phyloP scores from a whole-genome alignment of 2,329 filamentous ascomycete species.

The Penicillium sp. region DNA sequence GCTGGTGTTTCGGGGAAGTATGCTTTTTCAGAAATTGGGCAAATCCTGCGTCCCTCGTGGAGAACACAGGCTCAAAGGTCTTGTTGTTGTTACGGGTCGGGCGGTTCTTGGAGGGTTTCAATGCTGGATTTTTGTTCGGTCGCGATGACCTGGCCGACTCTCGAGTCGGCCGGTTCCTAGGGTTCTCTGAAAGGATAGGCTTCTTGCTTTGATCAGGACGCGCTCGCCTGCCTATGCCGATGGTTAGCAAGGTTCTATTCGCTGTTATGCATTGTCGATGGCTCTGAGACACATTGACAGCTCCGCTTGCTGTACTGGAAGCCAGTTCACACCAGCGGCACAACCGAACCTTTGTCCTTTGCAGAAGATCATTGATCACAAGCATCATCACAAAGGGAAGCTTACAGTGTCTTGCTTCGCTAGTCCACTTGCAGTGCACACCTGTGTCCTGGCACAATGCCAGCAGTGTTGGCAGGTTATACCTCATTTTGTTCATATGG shows the following conservation, averaged over 20 bases:
- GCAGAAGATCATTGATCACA: not conserved
- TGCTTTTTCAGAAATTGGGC: slow-evolving; percentile 46
- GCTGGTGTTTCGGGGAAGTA: slow-evolving; percentile 47
- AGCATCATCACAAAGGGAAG: not conserved
- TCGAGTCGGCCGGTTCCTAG: slow-evolving; percentile 14
- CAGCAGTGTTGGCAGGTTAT: slow-evolving; percentile 38
- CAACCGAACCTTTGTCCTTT: not conserved
- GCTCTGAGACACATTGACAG: not conserved
- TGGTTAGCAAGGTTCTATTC: slow-evolving; percentile 2
- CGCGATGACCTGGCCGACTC: slow-evolving; percentile 21
- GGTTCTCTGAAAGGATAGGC: slow-evolving; percentile 4
- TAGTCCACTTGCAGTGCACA: slow-evolving; percentile 24
- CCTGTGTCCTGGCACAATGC: slow-evolving; percentile 29
- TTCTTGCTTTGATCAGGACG: not conserved
- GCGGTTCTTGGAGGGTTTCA: not conserved
- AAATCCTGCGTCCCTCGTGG: slow-evolving; percentile 42
- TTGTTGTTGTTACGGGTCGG: not conserved
- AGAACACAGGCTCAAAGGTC: not conserved
- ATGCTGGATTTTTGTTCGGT: not conserved
- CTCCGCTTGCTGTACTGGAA: not conserved
- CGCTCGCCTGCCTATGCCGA: slow-evolving; percentile 9
- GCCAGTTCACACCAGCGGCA: not conserved
- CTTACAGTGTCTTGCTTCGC: slow-evolving; percentile 32
- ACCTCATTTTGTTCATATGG: slow-evolving; percentile 28
- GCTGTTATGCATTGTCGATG: not conserved